Evolutionary conservation across 306 rosid genomes (phyloP).

Genomic region (Hippophae gyantsensis): DNA sequence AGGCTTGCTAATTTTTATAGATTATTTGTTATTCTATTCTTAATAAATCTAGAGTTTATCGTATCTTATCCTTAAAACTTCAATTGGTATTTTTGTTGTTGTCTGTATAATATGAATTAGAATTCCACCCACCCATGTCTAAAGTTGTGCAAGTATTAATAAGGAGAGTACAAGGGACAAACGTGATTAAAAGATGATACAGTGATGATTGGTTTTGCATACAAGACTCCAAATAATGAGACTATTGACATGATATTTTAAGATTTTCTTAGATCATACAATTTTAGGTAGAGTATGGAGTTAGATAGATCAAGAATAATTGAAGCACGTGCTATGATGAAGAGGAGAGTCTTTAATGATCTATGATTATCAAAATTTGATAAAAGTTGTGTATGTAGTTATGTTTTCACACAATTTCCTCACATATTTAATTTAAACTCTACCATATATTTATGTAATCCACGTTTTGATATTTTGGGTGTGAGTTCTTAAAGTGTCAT

Average conservation of each 20-base stretch:
- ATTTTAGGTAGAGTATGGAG: conserved; percentile 34
- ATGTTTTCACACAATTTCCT: no score
- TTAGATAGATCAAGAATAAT: conserved; percentile 15
- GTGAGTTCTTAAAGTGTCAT: no score
- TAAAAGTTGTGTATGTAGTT: background rate
- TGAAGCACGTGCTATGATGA: conserved; percentile 16
- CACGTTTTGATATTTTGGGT: no score
- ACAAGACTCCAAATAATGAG: conserved; percentile 78
- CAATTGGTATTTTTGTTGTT: background rate
- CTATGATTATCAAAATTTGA: conserved; percentile 11
- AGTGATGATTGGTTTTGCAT: conserved; percentile 73
- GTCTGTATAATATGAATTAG: conserved; percentile 65
- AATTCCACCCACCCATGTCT: conserved; percentile 96
- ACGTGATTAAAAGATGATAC: conserved; percentile 70
- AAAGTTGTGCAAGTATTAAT: conserved; percentile 97
- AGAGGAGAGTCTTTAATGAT: conserved; percentile 17
- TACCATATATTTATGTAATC: no score
- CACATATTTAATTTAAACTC: no score
- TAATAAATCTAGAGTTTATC: background rate
- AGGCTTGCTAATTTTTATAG: background rate
- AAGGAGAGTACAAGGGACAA: conserved; percentile 78
- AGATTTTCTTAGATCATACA: conserved; percentile 14
- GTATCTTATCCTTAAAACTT: background rate
- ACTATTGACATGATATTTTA: conserved; percentile 57
- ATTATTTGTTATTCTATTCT: background rate